Percentiles rank a stretch among this genome's conserved stretches.
Conservation (phyloP, 345 rosid species). For the Hibiscus mutabilis region DNA sequence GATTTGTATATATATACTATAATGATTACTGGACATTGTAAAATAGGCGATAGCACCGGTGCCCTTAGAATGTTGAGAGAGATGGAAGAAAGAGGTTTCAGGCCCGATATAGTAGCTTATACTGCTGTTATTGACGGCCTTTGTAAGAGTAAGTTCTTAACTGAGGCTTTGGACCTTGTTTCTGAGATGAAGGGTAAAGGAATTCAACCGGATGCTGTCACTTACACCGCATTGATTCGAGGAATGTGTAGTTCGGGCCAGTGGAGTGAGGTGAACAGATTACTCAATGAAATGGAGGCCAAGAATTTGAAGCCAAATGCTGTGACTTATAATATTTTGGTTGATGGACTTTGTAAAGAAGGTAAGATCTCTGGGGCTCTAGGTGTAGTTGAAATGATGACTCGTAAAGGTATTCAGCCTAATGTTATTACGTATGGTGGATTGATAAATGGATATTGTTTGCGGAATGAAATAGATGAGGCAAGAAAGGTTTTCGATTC, state of each 20-base stretch:
- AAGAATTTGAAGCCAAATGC: no score
- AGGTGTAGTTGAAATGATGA: conserved; percentile 8
- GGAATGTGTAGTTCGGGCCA: background rate
- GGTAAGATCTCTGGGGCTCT: background rate
- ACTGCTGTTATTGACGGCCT: background rate
- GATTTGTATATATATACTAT: conserved; percentile 4
- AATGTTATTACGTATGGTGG: background rate
- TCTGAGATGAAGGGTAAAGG: background rate
- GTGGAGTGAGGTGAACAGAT: background rate
- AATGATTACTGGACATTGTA: background rate
- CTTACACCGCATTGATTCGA: background rate
- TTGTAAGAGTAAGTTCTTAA: background rate
- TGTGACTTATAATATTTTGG: no score
- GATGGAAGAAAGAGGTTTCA: conserved; percentile 9
- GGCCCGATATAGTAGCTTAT: background rate
- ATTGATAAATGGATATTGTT: conserved; percentile 8
- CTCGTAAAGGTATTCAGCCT: background rate
- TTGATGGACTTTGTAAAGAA: no score
- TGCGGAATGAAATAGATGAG: conserved; percentile 7
- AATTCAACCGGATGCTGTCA: no score
- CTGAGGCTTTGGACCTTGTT: conserved; percentile 3
- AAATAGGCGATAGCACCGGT: background rate
- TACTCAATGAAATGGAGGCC: conserved; percentile 5
- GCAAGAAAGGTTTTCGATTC: conserved; percentile 8
- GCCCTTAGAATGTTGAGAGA: conserved; percentile 18